These are phyloP conservation scores for Erythrophleum fordii DNA, from an alignment of 306 rosid genomes.

Conservation along the genomic window DNA sequence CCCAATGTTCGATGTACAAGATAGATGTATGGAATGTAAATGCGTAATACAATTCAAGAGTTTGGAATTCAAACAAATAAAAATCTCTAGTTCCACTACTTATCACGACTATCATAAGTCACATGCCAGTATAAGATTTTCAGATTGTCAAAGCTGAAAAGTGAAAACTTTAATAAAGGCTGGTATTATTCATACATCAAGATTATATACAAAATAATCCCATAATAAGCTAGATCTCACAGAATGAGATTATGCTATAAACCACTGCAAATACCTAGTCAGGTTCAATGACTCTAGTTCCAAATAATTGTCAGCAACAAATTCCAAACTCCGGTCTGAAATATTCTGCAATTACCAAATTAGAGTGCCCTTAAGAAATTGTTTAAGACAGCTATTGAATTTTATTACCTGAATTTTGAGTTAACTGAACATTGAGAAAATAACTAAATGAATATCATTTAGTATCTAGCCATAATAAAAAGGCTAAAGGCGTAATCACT, in stretches of 20 bases:
- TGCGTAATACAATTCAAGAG: not conserved
- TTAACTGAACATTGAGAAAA: slow-evolving; percentile 3
- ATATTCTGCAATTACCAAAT: slow-evolving; percentile 61
- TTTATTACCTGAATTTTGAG: slow-evolving; percentile 2
- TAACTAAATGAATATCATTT: slow-evolving; percentile 9
- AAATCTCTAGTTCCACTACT: not conserved
- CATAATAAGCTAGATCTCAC: slow-evolving; percentile 14
- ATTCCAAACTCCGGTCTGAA: slow-evolving; percentile 60
- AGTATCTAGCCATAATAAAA: not conserved
- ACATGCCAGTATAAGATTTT: slow-evolving; percentile 31
- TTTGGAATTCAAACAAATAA: slow-evolving; percentile 10
- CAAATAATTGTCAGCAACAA: slow-evolving; percentile 67
- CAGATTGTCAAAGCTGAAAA: slow-evolving; percentile 8
- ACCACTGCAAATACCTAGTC: slow-evolving; percentile 62
- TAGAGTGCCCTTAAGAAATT: slow-evolving; percentile 38
- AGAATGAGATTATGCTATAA: slow-evolving; percentile 23
- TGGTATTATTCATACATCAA: slow-evolving; percentile 7
- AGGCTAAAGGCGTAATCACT: not conserved
- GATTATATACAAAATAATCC: not conserved
- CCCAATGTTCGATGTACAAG: slow-evolving; percentile 5
- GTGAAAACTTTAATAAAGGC: not conserved
- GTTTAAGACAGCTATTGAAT: slow-evolving; percentile 16
- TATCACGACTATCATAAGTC: slow-evolving; percentile 3
- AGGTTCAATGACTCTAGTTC: slow-evolving; percentile 63
- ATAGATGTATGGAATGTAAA: slow-evolving; percentile 18